Base-by-base conservation (phyloP, 306 rosid genomes). In the Vachellia pachyceras region DNA sequence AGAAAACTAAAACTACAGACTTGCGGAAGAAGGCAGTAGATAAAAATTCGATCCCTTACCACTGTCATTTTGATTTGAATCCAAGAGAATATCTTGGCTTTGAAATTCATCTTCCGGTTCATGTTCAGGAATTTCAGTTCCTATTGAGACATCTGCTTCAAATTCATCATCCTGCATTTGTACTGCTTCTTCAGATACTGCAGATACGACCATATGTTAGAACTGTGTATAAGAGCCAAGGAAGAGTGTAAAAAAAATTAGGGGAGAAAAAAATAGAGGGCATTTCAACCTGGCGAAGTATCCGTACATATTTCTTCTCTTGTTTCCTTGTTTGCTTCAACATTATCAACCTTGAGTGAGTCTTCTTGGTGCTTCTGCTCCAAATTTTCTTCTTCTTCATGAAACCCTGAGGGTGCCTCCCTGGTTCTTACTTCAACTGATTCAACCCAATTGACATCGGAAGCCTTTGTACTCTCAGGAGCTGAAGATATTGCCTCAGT, bases 91-190 rank as follows among this genome's bases (percentile, higher is more conserved):
- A 46, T 79, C 88, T 71, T 84, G 85, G 85, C 88, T 65, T 79
- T 91, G 86, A 86, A 70, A 82, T 76, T 89, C 95, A 57, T 91
- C 93, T 33, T 84, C 86, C 5, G 69, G 90, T 36, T 92, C 93
- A 25, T 87, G 97, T 63, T 93, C 98, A 78, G 95, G 98, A 93
- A 95, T 95, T 42, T 95, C 94, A 58, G 97, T 88, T 80, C 96
- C 99, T 42, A 86, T 91, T 68, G 96, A 91, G 64, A 95, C 89
- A 67, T 93, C 98, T 63, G 88, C 90, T 73, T 93, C 97, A 78
- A n/a, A n/a, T n/a, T 91, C 97, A 70, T 91, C 85, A 37, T 69
- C 82, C 46, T 74, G 85, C 87, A 80, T 82, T 82, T 85, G 80
- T 60, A 84, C 74, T 64, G 82, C 91, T 79, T 82, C 92, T 69